phyloP scores from a whole-genome alignment of 192 early-diverging fungal genomes.

The Linnemannia schmuckeri region DNA sequence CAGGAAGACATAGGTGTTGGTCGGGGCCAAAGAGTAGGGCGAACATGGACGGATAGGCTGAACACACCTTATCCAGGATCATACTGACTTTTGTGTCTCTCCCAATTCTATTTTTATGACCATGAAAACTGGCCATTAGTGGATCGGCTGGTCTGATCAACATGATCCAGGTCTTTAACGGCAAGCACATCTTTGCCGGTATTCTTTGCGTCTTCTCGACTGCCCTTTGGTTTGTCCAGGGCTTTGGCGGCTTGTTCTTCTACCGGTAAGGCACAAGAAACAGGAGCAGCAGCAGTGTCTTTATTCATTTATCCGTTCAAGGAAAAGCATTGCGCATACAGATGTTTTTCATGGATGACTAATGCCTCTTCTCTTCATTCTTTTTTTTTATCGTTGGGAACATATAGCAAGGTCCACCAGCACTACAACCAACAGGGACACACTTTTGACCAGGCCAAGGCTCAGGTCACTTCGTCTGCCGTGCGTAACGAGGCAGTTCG shows the following conservation, averaged over 20 bases:
- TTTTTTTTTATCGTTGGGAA: conserved; percentile 18
- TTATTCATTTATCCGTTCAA: neutral
- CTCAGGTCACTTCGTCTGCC: conserved; percentile 56
- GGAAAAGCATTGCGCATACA: neutral
- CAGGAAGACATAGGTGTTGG: neutral
- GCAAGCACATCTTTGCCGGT: conserved; percentile 75
- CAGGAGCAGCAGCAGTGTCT: neutral
- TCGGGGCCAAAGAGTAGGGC: neutral
- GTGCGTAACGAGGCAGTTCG: conserved; percentile 63
- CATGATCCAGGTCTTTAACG: conserved; percentile 77
- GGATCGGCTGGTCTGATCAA: conserved; percentile 88
- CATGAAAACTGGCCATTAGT: conserved; percentile 21
- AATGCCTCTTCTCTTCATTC: neutral
- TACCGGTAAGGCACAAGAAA: conserved; percentile 32
- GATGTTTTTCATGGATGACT: neutral
- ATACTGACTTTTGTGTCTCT: neutral
- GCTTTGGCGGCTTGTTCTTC: conserved; percentile 35
- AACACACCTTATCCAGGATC: neutral
- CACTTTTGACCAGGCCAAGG: conserved; percentile 80
- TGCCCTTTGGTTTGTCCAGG: conserved; percentile 63
- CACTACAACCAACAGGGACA: conserved; percentile 80
- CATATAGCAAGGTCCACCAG: conserved; percentile 69
- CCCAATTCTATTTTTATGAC: neutral
- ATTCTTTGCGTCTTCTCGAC: conserved; percentile 69
- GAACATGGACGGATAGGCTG: neutral